Evolutionary conservation across 495 filamentous ascomycete genomes (phyloP), one percentile per base, ranked within the genome.

Genomic region (Lophiotrema nucula): DNA sequence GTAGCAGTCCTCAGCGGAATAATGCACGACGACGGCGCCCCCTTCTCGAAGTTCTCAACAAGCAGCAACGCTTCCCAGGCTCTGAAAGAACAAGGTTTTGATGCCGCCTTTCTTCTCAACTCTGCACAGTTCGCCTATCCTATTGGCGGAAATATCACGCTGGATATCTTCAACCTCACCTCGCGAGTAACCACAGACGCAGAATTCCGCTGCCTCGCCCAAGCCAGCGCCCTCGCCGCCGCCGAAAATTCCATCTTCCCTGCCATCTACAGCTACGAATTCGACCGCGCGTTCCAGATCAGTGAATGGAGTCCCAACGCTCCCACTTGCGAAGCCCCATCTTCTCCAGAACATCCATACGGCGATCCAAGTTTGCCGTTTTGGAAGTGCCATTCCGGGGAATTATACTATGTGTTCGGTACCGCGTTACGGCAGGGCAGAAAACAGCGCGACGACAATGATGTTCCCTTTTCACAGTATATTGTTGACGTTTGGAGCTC

Each of bases 211-310:
- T 82, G 78, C 62, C 60, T 75, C 19, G 72, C 71, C 68, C 72
- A 79, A 35, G 74, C 75, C 15, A 81, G 78, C 11, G 73, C 72
- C n/a, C 68, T 67, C 57, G 60, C 70, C 0, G 72, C 18, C 45
- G 72, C 24, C 4, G 49, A 15, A 66, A 72, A 60, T 55, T 39
- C 38, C 67, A 68, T 47, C 50, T 79, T 65, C 58, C 55, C 49
- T 22, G 58, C 11, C 13, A 59, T 48, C 15, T 80, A 70, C 50
- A 77, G 74, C 62, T 78, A 70, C 60, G 78, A 81, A 59, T 79
- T 82, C 62, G 74, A 81, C 64, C 66, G 79, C 2, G 72, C 71
- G 2, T 83, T 83, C 62, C 80, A 82, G 63, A 74, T 73, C 12
- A 58, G 59, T 3, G 72, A 71, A 56, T 81, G 72, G 67, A 48